Percentiles rank a stretch among this genome's conserved stretches.
These are phyloP conservation scores for Heliamphora pulchella DNA, from an alignment of 179 eudicot genomes.

Conservation along the genomic window DNA sequence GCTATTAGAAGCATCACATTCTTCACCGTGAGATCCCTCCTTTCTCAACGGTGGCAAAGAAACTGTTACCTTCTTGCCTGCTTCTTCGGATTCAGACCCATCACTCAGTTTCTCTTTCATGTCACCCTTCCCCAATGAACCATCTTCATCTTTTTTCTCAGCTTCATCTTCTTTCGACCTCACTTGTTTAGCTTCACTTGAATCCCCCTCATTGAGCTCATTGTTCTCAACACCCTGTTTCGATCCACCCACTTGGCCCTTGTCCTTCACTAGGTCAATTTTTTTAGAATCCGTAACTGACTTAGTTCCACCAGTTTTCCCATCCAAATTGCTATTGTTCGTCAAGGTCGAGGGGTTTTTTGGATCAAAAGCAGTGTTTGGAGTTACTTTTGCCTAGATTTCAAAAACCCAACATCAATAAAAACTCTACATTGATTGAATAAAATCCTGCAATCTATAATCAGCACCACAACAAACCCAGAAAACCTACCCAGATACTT, in stretches of 20 bases:
- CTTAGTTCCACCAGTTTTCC: conserved; percentile 18
- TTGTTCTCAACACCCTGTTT: conserved; percentile 16
- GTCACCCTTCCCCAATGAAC: conserved; percentile 15
- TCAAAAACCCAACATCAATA: conserved; percentile 10
- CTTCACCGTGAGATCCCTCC: conserved; percentile 32
- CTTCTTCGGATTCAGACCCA: conserved; percentile 17
- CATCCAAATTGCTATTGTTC: conserved; percentile 15
- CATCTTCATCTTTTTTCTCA: conserved; percentile 20
- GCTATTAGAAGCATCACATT: conserved; percentile 61
- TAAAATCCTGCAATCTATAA: too few species aligned
- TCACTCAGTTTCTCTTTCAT: conserved; percentile 9
- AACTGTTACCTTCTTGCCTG: conserved; percentile 18
- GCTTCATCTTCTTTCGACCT: conserved; percentile 16
- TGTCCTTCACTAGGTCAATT: conserved; percentile 16
- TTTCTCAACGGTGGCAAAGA: conserved; percentile 21
- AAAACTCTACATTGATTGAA: background rate
- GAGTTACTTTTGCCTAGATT: conserved; percentile 29
- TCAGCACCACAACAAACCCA: too few species aligned
- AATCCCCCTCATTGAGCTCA: conserved; percentile 18
- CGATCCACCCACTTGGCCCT: conserved; percentile 16
- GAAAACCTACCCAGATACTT: too few species aligned
- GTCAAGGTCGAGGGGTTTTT: conserved; percentile 14
- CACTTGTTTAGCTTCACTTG: conserved; percentile 17
- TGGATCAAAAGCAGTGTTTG: conserved; percentile 17
- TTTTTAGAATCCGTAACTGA: conserved; percentile 10